Conservation (phyloP, 371 early-diverging fungal species). For the Rhizopus delemar region DNA sequence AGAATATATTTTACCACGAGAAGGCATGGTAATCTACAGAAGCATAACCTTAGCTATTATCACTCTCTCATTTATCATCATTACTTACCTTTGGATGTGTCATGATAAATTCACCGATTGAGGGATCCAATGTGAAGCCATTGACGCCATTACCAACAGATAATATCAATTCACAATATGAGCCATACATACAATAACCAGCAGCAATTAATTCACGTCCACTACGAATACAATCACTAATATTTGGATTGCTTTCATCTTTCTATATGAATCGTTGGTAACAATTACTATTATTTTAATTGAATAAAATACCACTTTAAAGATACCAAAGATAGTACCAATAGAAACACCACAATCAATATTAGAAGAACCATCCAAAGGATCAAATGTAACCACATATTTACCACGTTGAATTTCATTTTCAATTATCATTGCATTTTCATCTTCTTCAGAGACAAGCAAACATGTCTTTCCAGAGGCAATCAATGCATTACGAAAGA, state of each 20-base stretch:
- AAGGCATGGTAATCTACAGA: constrained; percentile 68
- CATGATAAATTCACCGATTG: constrained; percentile 96
- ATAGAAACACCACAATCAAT: constrained; percentile 98
- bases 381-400: constrained; percentile 97
- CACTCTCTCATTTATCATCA: background rate
- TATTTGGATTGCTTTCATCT: constrained; percentile 53
- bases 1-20: constrained; percentile 96
- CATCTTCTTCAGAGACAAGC: constrained; percentile 95
- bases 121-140: constrained; percentile 96
- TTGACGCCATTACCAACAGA: constrained; percentile 89
- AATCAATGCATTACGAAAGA: constrained; percentile 92
- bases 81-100: constrained; percentile 83
- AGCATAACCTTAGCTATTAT: background rate
- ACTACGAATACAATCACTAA: constrained; percentile 79
- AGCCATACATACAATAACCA: constrained; percentile 98
- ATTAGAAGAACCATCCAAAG: constrained; percentile 95
- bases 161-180: constrained; percentile 76
- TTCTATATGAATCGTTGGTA: constrained; percentile 26
- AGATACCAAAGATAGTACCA: constrained; percentile 98
- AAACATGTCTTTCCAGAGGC: constrained; percentile 91
- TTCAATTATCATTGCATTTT: constrained; percentile 87
- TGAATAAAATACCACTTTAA: constrained; percentile 72
- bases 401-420: constrained; percentile 74
- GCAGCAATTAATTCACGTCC: constrained; percentile 93
- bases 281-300: background rate